Conservation (phyloP, 1,284 basidiomycete species). For the Rhodotorula sp. region DNA sequence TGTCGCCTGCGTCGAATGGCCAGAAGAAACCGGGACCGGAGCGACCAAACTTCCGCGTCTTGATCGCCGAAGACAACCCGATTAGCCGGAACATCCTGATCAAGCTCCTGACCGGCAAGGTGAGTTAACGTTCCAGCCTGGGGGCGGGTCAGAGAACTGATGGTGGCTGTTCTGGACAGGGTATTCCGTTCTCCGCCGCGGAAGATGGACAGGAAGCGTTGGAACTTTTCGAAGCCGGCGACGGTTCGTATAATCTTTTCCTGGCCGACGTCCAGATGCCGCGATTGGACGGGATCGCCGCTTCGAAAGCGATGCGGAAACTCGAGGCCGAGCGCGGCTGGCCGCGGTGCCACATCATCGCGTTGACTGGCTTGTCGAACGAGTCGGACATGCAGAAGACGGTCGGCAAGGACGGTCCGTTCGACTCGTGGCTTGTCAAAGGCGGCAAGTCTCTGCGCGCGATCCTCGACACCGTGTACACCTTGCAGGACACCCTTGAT, state of each 20-base stretch:
- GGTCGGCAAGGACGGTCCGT: background rate
- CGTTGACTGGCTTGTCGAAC: constrained; percentile 30
- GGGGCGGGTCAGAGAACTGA: background rate
- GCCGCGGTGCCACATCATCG: constrained; percentile 15
- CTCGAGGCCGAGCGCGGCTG: constrained; percentile 12
- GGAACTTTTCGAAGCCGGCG: constrained; percentile 10
- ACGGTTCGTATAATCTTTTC: background rate
- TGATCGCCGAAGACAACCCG: constrained; percentile 35
- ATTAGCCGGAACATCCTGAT: constrained; percentile 31
- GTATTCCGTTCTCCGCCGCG: constrained; percentile 19
- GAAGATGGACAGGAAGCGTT: constrained; percentile 34
- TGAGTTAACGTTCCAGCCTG: background rate
- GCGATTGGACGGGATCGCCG: constrained; percentile 26
- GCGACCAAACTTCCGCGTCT: constrained; percentile 11
- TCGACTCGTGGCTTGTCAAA: constrained; percentile 37
- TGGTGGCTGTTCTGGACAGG: background rate
- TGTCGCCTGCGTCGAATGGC: background rate
- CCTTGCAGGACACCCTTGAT: constrained; percentile 20
- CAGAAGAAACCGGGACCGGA: background rate
- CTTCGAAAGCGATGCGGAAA: constrained; percentile 14
- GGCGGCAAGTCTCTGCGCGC: constrained; percentile 28
- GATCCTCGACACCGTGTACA: constrained; percentile 23
- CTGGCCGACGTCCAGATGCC: constrained; percentile 34
- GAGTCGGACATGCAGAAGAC: constrained; percentile 31
- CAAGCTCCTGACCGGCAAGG: constrained; percentile 13